phyloP scores from a whole-genome alignment of 106 monocot genomes.

The Hemerocallis citrina region DNA sequence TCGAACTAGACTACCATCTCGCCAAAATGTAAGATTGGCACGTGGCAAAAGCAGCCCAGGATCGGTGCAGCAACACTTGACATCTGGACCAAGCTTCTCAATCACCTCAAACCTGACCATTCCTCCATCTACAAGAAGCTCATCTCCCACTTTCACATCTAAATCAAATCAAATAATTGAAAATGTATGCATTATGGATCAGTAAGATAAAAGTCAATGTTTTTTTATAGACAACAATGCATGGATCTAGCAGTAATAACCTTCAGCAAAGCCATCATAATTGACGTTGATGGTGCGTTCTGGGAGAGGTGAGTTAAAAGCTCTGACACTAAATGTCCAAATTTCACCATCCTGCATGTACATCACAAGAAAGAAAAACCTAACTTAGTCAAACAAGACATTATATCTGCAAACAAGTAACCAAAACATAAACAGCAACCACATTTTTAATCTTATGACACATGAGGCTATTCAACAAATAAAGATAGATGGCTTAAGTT shows the following conservation, averaged over 20 bases:
- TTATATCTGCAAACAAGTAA: neutral
- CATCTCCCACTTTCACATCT: constrained; percentile 96
- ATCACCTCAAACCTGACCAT: constrained; percentile 98
- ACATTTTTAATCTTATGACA: neutral
- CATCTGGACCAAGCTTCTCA: constrained; percentile 96
- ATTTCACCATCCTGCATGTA: constrained; percentile 83
- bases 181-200: neutral
- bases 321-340: constrained; percentile 93
- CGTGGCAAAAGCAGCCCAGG: constrained; percentile 56
- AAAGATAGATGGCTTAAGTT: neutral
- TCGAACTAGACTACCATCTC: constrained; percentile 83
- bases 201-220: neutral
- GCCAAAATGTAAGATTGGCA: constrained; percentile 63
- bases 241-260: constrained; percentile 11
- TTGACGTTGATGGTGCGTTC: constrained; percentile 84
- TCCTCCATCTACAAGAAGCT: constrained; percentile 98
- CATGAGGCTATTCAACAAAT: too few species aligned
- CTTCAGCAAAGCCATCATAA: constrained; percentile 98
- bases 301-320: constrained; percentile 68
- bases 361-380: neutral
- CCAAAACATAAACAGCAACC: neutral
- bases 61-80: constrained; percentile 82
- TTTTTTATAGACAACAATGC: neutral
- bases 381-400: neutral
- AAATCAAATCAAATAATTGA: constrained; percentile 4